These are phyloP conservation scores for Lentinula boryana DNA, from an alignment of 768 basidiomycete species.

Conservation along the genomic window DNA sequence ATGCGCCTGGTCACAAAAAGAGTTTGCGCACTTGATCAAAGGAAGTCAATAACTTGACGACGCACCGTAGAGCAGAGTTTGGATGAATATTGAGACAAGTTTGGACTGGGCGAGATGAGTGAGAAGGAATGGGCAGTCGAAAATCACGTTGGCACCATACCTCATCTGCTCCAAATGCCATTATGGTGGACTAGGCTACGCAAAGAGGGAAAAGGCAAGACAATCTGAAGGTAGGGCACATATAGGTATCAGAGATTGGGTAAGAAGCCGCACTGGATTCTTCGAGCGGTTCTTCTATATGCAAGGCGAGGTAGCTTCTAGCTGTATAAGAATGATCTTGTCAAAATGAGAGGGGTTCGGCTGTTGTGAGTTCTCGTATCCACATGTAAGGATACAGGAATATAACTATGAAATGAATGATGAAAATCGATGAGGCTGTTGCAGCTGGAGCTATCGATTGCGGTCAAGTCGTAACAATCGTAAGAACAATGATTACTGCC, in stretches of 20 bases:
- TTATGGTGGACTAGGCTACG: not conserved
- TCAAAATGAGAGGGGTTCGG: not conserved
- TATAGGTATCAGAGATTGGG: not conserved
- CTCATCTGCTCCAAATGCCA: conserved; percentile 10
- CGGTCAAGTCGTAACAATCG: not conserved
- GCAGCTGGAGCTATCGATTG: not conserved
- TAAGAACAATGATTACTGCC: not conserved
- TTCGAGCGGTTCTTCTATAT: not conserved
- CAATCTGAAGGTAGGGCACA: not conserved
- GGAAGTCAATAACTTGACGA: not conserved
- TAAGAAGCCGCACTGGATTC: not conserved
- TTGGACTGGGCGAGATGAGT: conserved; percentile 11
- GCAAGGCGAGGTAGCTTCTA: not conserved
- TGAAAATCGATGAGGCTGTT: not conserved
- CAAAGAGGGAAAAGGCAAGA: not conserved
- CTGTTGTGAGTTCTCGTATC: not conserved
- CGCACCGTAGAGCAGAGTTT: conserved; percentile 22
- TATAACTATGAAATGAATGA: not conserved
- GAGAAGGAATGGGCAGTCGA: not conserved
- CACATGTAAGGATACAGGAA: not conserved
- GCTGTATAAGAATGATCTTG: not conserved
- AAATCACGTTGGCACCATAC: not conserved
- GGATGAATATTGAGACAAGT: conserved; percentile 21
- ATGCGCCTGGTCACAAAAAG: conserved; percentile 17
- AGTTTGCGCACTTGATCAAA: not conserved